Evolutionary conservation across 148 eudicot genomes (phyloP).

Genomic region (Linanthus parryae): DNA sequence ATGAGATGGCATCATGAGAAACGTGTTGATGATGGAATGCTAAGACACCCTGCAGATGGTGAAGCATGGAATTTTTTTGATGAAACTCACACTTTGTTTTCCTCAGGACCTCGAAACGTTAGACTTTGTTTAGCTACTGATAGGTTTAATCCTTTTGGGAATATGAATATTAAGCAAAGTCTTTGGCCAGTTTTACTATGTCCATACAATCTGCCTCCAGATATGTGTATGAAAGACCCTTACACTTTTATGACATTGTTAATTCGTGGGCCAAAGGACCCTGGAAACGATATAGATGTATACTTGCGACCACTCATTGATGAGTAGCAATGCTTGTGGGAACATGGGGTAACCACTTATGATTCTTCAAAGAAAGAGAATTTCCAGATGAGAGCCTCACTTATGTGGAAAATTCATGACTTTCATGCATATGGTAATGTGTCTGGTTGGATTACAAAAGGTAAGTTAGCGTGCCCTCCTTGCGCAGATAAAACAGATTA

Average conservation of each 20-base stretch:
- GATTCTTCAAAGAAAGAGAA: not conserved
- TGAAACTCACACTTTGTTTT: not conserved
- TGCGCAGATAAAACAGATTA: not conserved
- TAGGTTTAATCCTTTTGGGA: slow-evolving; percentile 22
- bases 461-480: not conserved
- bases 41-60: slow-evolving; percentile 14
- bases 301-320: not conserved
- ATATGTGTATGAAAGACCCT: slow-evolving; percentile 22
- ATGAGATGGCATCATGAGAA: slow-evolving; percentile 22
- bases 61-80: slow-evolving; percentile 24
- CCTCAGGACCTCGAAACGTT: slow-evolving; percentile 12
- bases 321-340: not conserved
- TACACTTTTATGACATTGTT: slow-evolving; percentile 19
- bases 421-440: not conserved
- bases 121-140: slow-evolving; percentile 19
- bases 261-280: not conserved
- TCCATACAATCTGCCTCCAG: slow-evolving; percentile 16
- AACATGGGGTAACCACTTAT: not conserved
- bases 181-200: slow-evolving; percentile 18
- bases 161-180: slow-evolving; percentile 3
- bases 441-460: slow-evolving; percentile 2
- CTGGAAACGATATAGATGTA: slow-evolving; percentile 4
- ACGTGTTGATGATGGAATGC: not conserved
- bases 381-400: not conserved
- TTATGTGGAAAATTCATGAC: not conserved